Base-by-base conservation (phyloP, 352 stramenopile species). In the Pythium chondricola region DNA sequence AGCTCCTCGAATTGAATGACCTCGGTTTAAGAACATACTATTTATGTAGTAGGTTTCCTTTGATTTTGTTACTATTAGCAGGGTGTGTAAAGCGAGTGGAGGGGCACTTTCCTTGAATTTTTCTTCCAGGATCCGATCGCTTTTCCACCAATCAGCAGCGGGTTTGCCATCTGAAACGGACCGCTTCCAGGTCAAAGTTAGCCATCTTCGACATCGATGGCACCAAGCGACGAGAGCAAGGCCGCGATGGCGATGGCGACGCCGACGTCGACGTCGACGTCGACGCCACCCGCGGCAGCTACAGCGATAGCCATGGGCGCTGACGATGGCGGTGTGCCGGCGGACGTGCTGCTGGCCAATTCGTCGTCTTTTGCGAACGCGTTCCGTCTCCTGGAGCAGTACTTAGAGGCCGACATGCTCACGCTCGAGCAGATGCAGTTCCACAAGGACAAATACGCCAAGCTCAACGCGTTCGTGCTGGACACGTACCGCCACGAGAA, bases 401-500 rank as follows among this genome's bases (percentile, higher is more conserved):
- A 90, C 59, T 88, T 88, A 18, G 76, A 93, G 44, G 79, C 76
- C 21, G 82, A 88, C 50, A 88, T 89, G 72, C 43, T 93, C 48
- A 89, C 78, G 26, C 67, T 87, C 17, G 74, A 85, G 38, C 68
- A 87, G 55, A 64, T 88, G 47, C 64, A 88, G 52, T 85, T 83
- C 57, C 73, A 91, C 64, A 93, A 93, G 58, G 69, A 84, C 11
- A 88, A 85, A 37, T 93, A 89, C 61, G 52, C 65, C 17, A 72
- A 77, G 50, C 61, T 93, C 25, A 77, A 88, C 41, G 69, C 66
- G 20, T 81, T 68, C 35, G 74, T 91, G 30, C 58, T 93, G 36
- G 67, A 74, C 17, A 91, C 79, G 30, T 91, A 91, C 61, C 83
- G 83, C 36, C 78, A 86, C 57, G 82, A 93, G 51, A 93, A 89